Conservation (phyloP, 2,329 filamentous ascomycete genomes). For the Elsinoe necatrix region DNA sequence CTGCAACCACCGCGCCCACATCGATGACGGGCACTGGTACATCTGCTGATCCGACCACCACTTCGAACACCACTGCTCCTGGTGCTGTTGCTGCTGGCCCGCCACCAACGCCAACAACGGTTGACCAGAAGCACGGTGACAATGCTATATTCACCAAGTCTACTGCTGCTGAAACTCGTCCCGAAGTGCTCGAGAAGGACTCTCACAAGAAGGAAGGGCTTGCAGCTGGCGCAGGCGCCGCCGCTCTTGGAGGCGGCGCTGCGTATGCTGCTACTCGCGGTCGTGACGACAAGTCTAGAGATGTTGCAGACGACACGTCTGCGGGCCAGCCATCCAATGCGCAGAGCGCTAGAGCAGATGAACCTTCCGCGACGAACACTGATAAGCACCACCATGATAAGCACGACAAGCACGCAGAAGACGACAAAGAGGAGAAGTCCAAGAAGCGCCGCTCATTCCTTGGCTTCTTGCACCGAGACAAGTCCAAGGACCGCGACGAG, state of each 20-base stretch:
- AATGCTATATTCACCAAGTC: neutral
- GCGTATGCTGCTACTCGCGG: slow-evolving; percentile 12
- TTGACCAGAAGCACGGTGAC: neutral
- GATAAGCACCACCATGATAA: slow-evolving; percentile 14
- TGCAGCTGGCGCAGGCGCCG: slow-evolving; percentile 12
- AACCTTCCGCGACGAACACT: neutral
- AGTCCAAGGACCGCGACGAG: slow-evolving; percentile 27
- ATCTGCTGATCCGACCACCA: slow-evolving; percentile 12
- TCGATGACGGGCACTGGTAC: slow-evolving; percentile 6
- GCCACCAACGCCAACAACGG: neutral
- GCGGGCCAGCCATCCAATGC: neutral
- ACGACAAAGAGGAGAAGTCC: slow-evolving; percentile 17
- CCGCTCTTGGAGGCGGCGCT: neutral
- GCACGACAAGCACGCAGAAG: slow-evolving; percentile 15
- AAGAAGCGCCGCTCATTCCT: slow-evolving; percentile 25
- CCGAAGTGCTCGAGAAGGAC: neutral
- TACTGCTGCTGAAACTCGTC: neutral
- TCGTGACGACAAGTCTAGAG: slow-evolving; percentile 2
- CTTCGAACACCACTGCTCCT: slow-evolving; percentile 20
- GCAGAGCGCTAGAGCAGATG: neutral
- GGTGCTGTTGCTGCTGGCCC: slow-evolving; percentile 20
- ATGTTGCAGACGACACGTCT: neutral
- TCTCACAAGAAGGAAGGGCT: slow-evolving; percentile 1
- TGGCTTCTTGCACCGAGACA: slow-evolving; percentile 36
- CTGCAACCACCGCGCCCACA: neutral